Evolutionary conservation across 2,329 filamentous ascomycete species (phyloP), one percentile per base, ranked within the genome.

Genomic region (Chaetomiaceae sp.): DNA sequence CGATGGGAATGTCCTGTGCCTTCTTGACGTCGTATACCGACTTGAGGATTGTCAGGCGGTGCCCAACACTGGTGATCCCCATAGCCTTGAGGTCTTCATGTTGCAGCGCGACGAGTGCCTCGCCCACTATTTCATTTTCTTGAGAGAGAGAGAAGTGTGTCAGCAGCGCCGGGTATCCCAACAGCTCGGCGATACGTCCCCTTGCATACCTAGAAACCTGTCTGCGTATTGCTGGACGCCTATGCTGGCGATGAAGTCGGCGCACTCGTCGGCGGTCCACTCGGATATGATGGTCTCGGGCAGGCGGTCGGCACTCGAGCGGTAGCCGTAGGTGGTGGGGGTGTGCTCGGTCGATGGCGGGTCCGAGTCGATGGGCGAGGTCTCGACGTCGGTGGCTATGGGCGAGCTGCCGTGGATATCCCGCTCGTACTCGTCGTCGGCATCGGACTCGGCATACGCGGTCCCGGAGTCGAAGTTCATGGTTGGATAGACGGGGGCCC

Each of bases 1-100:
- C 92, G 61, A 96, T 81, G 14, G 89, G 86, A 54, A 97, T 82
- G 62, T 95, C 90, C 65, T 96, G 91, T 58, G 89, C 89, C 67
- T 92, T 86, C 73, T 99, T 99, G 64, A 93, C 85, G 65, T 97
- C 91, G 71, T 96, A 97, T 48, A 97, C 90, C 62, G 85, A 91
- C 73, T 96, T 97, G 52, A 99, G 78, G 51, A 99, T 95, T 19
- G 90, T 95, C 62, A 99, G 76, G 54, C 93, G 85, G 72, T 99
- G 93, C 35, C 93, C 93, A 42, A 96, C 89, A 70, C 92, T 97
- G 56, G 77, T 76, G 58, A 99, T 87, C 42, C 91, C 91, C 84
- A 97, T 92, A 65, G 95, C 89, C 70, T 95, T 96, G 62, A 99
- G 75, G 66, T 97, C 92, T 51, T 95, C 88, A 66, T 97, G 93